Evolutionary conservation across 1,284 basidiomycete genomes (phyloP).

Genomic region (Mycena citricolor): DNA sequence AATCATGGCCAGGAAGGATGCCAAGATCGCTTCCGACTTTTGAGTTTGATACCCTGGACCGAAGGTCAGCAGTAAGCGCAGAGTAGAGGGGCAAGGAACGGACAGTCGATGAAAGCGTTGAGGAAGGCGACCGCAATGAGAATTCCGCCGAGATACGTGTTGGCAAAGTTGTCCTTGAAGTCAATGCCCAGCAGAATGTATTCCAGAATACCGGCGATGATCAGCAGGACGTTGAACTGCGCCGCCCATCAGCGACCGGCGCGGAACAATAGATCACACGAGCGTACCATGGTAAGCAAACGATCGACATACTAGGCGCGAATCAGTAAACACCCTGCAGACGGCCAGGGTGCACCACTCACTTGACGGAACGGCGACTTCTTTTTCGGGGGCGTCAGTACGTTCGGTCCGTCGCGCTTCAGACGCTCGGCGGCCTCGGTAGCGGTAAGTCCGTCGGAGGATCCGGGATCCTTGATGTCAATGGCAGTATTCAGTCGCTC

Average conservation of each 20-base stretch:
- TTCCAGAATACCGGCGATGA: slow-evolving; percentile 61
- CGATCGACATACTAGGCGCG: slow-evolving; percentile 57
- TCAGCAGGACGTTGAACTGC: slow-evolving; percentile 64
- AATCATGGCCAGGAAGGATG: slow-evolving; percentile 71
- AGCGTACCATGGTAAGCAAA: slow-evolving; percentile 46
- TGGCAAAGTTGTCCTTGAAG: slow-evolving; percentile 62
- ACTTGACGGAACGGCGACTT: slow-evolving; percentile 66
- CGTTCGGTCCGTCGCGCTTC: slow-evolving; percentile 53
- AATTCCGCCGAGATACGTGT: slow-evolving; percentile 69
- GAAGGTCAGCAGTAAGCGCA: background rate
- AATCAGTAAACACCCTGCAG: slow-evolving; percentile 7
- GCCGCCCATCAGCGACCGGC: background rate
- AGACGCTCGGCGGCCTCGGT: slow-evolving; percentile 57
- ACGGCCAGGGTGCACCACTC: slow-evolving; percentile 18
- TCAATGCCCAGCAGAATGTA: slow-evolving; percentile 63
- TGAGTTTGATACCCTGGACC: slow-evolving; percentile 57
- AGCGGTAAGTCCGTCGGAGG: slow-evolving; percentile 50
- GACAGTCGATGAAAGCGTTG: slow-evolving; percentile 67
- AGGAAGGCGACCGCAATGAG: slow-evolving; percentile 68
- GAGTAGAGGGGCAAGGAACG: background rate
- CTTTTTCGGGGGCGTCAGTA: slow-evolving; percentile 67
- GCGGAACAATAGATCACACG: background rate
- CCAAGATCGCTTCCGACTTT: slow-evolving; percentile 69
- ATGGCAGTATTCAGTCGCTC: slow-evolving; percentile 48
- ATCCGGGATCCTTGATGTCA: slow-evolving; percentile 51